A percentile compares a stretch with the other conserved stretches of the same genome.
These are phyloP conservation scores for Capsicum pubescens DNA, from an alignment of 257 asterid genomes.

Conservation along the genomic window DNA sequence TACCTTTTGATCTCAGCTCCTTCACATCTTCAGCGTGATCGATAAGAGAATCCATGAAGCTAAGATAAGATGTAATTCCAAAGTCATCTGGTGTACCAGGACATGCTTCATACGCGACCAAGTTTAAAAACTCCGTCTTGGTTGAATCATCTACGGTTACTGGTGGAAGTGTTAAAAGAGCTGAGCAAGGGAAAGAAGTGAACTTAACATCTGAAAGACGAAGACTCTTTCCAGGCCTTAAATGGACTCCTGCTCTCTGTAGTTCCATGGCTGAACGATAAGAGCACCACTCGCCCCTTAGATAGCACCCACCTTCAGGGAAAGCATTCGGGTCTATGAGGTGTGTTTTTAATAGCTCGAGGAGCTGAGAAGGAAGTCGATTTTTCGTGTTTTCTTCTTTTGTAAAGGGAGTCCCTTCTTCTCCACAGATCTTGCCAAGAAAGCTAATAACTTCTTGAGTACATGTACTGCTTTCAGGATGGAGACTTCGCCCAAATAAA, in stretches of 20 bases:
- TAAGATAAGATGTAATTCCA: conserved; percentile 24
- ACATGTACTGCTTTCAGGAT: background rate
- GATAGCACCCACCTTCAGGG: background rate
- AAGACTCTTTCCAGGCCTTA: conserved; percentile 15
- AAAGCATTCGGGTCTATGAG: background rate
- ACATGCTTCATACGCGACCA: conserved; percentile 32
- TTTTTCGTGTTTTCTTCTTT: background rate
- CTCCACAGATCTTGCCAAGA: background rate
- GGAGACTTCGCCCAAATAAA: background rate
- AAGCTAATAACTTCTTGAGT: background rate
- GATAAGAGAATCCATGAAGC: conserved; percentile 31
- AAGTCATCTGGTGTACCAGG: conserved; percentile 16
- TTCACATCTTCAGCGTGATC: conserved; percentile 30
- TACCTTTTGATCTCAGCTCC: conserved; percentile 23
- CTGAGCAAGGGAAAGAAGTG: background rate
- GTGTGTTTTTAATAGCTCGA: background rate
- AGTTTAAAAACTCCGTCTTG: conserved; percentile 25
- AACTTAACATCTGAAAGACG: background rate
- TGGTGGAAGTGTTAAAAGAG: conserved; percentile 23
- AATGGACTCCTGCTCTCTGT: conserved; percentile 4
- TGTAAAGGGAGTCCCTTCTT: background rate
- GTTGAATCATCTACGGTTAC: conserved; percentile 29
- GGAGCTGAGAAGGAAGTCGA: background rate
- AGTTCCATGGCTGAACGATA: conserved; percentile 31
- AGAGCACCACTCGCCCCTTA: conserved; percentile 14